Conservation (phyloP, 371 early-diverging fungal genomes). For the Phascolomyces articulosus region DNA sequence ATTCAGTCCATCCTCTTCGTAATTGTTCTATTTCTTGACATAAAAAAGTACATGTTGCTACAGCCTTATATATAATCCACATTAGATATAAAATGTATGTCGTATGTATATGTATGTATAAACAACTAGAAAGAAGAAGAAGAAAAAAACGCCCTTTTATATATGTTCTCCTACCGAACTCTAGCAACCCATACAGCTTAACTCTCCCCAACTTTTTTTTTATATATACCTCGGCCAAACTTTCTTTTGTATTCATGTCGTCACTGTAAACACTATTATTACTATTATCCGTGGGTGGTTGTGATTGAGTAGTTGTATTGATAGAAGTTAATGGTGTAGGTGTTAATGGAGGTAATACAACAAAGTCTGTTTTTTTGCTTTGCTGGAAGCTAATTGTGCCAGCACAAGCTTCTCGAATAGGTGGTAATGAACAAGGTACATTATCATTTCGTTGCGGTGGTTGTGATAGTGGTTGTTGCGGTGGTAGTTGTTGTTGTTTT, state of each 20-base stretch:
- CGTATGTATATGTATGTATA: no score
- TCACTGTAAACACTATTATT: background rate
- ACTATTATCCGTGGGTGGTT: background rate
- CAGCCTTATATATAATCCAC: no score
- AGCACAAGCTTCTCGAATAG: constrained; percentile 8
- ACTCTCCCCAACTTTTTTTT: no score
- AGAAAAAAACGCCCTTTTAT: no score
- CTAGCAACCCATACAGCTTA: no score
- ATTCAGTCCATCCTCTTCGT: constrained; percentile 2
- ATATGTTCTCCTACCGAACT: no score
- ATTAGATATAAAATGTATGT: background rate
- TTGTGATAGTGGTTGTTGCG: background rate
- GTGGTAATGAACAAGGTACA: background rate
- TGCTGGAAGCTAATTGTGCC: constrained; percentile 4
- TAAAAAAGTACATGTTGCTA: constrained; percentile 19
- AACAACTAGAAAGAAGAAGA: no score
- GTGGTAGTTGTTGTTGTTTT: background rate
- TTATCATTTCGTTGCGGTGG: background rate
- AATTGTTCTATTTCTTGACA: constrained; percentile 18
- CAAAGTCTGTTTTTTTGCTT: background rate
- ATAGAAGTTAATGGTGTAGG: background rate
- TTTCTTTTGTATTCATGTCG: background rate
- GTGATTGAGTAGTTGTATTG: background rate
- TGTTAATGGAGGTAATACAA: constrained; percentile 9
- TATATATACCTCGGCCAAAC: background rate